A percentile compares a stretch with the other conserved stretches of the same genome.
These are phyloP conservation scores for Solanum hybrid DNA, from an alignment of 305 asterid species.

Conservation along the genomic window DNA sequence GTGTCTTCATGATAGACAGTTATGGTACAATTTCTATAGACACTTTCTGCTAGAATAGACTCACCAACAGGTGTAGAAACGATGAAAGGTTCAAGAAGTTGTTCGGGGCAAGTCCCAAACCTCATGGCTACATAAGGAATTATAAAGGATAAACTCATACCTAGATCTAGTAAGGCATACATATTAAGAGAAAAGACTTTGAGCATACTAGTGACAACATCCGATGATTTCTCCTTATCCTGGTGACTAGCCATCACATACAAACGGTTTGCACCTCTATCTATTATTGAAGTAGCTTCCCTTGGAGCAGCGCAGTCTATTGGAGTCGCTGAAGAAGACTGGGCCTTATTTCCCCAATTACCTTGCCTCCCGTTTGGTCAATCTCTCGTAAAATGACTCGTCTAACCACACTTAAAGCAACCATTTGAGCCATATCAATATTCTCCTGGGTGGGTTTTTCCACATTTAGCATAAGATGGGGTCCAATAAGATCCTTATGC, in stretches of 20 bases:
- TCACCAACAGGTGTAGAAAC: background rate
- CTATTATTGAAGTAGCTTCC: background rate
- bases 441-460: background rate
- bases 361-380: background rate
- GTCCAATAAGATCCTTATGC: background rate
- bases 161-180: background rate
- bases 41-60: background rate
- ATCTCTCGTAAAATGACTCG: background rate
- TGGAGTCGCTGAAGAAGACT: background rate
- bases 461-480: background rate
- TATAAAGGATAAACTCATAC: background rate
- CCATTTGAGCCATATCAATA: background rate
- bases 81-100: background rate
- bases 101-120: background rate
- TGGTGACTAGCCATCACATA: background rate
- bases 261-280: background rate
- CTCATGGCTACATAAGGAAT: background rate
- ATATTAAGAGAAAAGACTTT: background rate
- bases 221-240: background rate
- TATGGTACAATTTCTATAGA: background rate
- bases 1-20: background rate
- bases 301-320: background rate
- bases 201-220: background rate
- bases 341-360: background rate
- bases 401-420: background rate